Conservation (phyloP, 2,329 filamentous ascomycete genomes). For the Claviceps sp. region DNA sequence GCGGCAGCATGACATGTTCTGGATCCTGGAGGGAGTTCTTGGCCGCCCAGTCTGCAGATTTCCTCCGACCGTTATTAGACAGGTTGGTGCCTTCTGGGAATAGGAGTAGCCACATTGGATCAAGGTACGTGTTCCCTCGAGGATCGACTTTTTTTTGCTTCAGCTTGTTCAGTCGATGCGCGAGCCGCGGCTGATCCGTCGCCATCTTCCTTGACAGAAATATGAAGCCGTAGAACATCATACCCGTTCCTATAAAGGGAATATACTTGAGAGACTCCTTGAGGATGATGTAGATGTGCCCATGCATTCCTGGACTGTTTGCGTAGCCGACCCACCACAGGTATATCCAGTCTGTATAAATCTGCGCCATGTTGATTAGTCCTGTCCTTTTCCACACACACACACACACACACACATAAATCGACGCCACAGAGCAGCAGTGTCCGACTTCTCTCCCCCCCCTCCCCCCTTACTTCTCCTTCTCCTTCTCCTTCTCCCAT, state of each 20-base stretch:
- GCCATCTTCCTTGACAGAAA: conserved; percentile 87
- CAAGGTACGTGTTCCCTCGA: conserved; percentile 39
- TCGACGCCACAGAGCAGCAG: conserved; percentile 9
- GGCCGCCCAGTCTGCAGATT: conserved; percentile 61
- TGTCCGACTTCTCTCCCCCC: not conserved
- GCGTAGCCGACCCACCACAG: conserved; percentile 92
- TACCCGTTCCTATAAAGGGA: conserved; percentile 65
- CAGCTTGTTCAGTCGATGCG: conserved; percentile 58
- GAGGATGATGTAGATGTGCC: conserved; percentile 78
- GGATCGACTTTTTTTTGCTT: conserved; percentile 43
- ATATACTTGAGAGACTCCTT: conserved; percentile 78
- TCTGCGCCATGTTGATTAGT: conserved; percentile 23
- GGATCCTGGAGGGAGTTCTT: conserved; percentile 62
- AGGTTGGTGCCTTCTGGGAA: conserved; percentile 84
- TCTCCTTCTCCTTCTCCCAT: not conserved
- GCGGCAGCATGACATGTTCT: conserved; percentile 61
- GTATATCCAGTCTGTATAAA: conserved; percentile 87
- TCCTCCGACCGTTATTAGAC: conserved; percentile 53
- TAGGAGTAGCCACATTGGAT: conserved; percentile 83
- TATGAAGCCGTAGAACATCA: conserved; percentile 81
- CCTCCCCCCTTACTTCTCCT: too few relatives aligned
- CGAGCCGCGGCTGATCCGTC: conserved; percentile 61
- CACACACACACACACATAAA: too few relatives aligned
- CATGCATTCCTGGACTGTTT: conserved; percentile 60
- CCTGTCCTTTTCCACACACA: not conserved